Evolutionary conservation across 257 asterid genomes (phyloP).

Genomic region (Forsythia suspensa): DNA sequence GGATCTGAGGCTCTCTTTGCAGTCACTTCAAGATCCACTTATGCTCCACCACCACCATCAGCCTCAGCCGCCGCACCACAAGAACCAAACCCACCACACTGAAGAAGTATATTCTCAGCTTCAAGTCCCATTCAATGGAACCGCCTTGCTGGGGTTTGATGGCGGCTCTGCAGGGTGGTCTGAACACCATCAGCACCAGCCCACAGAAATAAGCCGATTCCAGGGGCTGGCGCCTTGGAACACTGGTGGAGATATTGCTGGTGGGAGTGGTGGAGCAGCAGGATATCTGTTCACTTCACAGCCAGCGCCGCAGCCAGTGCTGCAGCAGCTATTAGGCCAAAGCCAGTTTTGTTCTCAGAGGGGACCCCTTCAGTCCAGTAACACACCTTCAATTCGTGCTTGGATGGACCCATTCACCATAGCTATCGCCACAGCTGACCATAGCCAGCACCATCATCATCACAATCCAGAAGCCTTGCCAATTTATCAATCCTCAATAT

Average conservation of each 20-base stretch:
- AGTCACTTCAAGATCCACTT: constrained; percentile 79
- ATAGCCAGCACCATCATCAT: constrained; percentile 39
- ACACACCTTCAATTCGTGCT: constrained; percentile 92
- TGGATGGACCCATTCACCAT: constrained; percentile 73
- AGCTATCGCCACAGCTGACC: constrained; percentile 48
- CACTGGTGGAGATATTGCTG: constrained; percentile 41
- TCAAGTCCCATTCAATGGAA: constrained; percentile 45
- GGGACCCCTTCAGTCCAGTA: constrained; percentile 99
- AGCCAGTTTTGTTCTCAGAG: constrained; percentile 77
- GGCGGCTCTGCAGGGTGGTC: constrained; percentile 47
- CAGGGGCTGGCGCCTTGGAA: constrained; percentile 65
- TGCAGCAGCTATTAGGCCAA: constrained; percentile 64
- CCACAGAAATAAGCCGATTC: constrained; percentile 45
- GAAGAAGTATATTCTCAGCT: constrained; percentile 39
- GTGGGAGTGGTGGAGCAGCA: constrained; percentile 33
- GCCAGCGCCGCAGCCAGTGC: constrained; percentile 38
- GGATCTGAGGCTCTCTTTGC: constrained; percentile 89
- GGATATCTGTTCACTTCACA: constrained; percentile 49
- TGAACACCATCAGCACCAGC: constrained; percentile 58
- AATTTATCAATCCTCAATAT: constrained; percentile 52
- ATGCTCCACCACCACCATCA: constrained; percentile 39
- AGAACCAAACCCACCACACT: constrained; percentile 30
- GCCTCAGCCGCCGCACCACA: constrained; percentile 35
- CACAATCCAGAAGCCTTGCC: constrained; percentile 48
- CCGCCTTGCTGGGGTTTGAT: constrained; percentile 59